Percentiles rank a stretch among this genome's conserved stretches.
Evolutionary conservation across 257 asterid genomes (phyloP).

Genomic region (Lantana camara): DNA sequence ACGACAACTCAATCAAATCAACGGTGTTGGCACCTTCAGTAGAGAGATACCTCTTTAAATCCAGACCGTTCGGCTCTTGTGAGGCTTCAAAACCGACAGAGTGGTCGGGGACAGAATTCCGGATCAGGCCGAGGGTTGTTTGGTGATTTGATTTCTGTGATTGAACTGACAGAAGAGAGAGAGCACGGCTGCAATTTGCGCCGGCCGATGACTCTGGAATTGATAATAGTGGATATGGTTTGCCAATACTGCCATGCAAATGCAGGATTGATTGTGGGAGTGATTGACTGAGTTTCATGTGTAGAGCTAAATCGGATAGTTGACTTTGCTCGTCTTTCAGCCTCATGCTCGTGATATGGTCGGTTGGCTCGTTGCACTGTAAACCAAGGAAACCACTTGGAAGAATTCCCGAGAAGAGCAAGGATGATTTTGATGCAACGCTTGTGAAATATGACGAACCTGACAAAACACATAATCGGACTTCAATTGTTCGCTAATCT

Average conservation of each 20-base stretch:
- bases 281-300: slow-evolving; percentile 26
- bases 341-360: slow-evolving; percentile 21
- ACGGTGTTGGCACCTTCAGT: slow-evolving; percentile 38
- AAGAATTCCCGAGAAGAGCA: slow-evolving; percentile 40
- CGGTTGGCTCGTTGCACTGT: slow-evolving; percentile 32
- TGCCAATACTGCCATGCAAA: slow-evolving; percentile 21
- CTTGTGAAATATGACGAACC: slow-evolving; percentile 45
- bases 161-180: slow-evolving; percentile 85
- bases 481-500: too few relatives aligned
- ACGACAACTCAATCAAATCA: slow-evolving; percentile 54
- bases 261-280: slow-evolving; percentile 19
- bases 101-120: too few relatives aligned
- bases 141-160: slow-evolving; percentile 38
- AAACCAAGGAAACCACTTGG: slow-evolving; percentile 41
- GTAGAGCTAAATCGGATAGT: slow-evolving; percentile 24
- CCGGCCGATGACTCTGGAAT: slow-evolving; percentile 33
- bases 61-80: slow-evolving; percentile 20
- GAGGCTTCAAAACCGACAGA: neutral
- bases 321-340: slow-evolving; percentile 29
- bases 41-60: slow-evolving; percentile 22
- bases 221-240: slow-evolving; percentile 23
- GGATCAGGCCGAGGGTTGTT: too few relatives aligned
- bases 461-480: slow-evolving; percentile 17
- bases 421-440: slow-evolving; percentile 38
- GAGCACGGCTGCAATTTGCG: slow-evolving; percentile 51